These are phyloP conservation scores for Blastobotrys proliferans DNA, from an alignment of 1,139 yeast genomes.

Conservation along the genomic window DNA sequence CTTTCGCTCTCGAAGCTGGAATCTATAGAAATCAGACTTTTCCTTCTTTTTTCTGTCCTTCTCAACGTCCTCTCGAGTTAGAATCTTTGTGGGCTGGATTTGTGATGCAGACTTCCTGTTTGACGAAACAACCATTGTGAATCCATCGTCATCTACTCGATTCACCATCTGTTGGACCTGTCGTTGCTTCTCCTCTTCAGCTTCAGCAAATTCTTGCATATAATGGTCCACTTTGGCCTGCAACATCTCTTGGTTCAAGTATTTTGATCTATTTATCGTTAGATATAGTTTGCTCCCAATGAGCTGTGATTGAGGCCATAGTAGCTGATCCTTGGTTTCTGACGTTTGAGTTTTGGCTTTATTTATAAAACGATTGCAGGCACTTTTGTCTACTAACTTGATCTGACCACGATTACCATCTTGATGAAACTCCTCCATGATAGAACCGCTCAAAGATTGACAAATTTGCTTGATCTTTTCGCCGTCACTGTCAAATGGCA, in stretches of 20 bases:
- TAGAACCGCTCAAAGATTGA: constrained; percentile 53
- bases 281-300: constrained; percentile 30
- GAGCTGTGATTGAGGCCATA: constrained; percentile 32
- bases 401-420: constrained; percentile 51
- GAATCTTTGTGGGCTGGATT: constrained; percentile 31
- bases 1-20: constrained; percentile 91
- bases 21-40: constrained; percentile 88
- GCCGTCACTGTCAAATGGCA: constrained; percentile 60
- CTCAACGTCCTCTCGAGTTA: constrained; percentile 40
- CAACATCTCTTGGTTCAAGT: constrained; percentile 45
- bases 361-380: constrained; percentile 61
- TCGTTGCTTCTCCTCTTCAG: constrained; percentile 63
- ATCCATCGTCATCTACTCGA: constrained; percentile 83
- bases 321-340: constrained; percentile 22
- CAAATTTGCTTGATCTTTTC: constrained; percentile 55
- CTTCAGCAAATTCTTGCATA: constrained; percentile 63
- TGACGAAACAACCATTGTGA: constrained; percentile 82
- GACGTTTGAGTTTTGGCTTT: constrained; percentile 42
- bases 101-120: constrained; percentile 63
- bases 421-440: constrained; percentile 45
- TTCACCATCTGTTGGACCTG: constrained; percentile 44
- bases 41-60: constrained; percentile 69
- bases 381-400: constrained; percentile 70
- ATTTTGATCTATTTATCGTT: constrained; percentile 34
- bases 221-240: constrained; percentile 52